Evolutionary conservation across 495 filamentous ascomycete genomes (phyloP).

Genomic region (Chaetomium fimeti): DNA sequence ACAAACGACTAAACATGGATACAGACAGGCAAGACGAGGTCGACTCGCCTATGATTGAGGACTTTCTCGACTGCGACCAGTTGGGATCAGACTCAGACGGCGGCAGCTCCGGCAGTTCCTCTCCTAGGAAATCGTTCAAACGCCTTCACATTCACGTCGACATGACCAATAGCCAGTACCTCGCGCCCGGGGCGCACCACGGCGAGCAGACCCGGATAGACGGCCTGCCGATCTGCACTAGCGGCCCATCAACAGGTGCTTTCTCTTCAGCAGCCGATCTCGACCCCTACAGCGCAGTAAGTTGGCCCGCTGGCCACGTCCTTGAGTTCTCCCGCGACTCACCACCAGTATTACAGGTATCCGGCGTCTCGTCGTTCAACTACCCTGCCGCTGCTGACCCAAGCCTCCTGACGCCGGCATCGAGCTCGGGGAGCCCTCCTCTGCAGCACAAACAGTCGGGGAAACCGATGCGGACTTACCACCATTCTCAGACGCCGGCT

Average conservation of each 20-base stretch:
- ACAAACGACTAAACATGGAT: slow-evolving; percentile 30
- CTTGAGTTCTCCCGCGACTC: neutral
- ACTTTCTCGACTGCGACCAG: slow-evolving; percentile 27
- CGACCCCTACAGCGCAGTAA: slow-evolving; percentile 37
- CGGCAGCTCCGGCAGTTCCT: slow-evolving; percentile 20
- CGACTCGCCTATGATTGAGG: slow-evolving; percentile 23
- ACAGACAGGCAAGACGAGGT: slow-evolving; percentile 26
- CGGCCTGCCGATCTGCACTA: slow-evolving; percentile 26
- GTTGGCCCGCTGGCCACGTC: slow-evolving; percentile 14
- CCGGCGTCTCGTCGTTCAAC: slow-evolving; percentile 46
- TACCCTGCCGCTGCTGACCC: slow-evolving; percentile 45
- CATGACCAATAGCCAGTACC: slow-evolving; percentile 36
- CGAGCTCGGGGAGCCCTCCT: slow-evolving; percentile 45
- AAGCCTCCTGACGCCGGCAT: slow-evolving; percentile 49
- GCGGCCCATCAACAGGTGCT: slow-evolving; percentile 25
- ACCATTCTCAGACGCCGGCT: slow-evolving; percentile 30
- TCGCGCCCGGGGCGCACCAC: slow-evolving; percentile 30
- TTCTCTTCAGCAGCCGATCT: slow-evolving; percentile 34
- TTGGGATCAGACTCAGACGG: slow-evolving; percentile 25
- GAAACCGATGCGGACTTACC: slow-evolving; percentile 40
- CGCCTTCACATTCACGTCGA: slow-evolving; percentile 32
- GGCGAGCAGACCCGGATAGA: slow-evolving; percentile 25
- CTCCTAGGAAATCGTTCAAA: slow-evolving; percentile 22
- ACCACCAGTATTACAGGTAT: slow-evolving; percentile 26
- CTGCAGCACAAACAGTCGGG: slow-evolving; percentile 39